Evolutionary conservation across 108 stramenopile genomes (phyloP), one percentile per base, ranked within the genome.

Genomic region (Skeletonema potamos): DNA sequence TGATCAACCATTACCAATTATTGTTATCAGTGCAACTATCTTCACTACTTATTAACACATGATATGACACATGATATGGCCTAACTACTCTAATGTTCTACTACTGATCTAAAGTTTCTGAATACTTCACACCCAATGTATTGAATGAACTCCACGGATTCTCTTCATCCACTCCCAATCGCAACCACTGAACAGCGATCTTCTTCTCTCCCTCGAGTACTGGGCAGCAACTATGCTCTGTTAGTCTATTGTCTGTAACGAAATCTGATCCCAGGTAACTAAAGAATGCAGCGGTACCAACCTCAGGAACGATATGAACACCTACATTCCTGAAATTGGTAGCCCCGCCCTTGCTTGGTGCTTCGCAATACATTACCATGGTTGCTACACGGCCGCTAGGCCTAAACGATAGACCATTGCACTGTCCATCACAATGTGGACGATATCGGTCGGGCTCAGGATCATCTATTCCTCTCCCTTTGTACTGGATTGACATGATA

Each of bases 371-470:
- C 84, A 96, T 90, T 9, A 97, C 93, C 86, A 96, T 85, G 22
- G 96, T 96, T 32, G 96, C 95, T 26, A 97, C 91, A 33, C 96
- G 72, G 1, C 91, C 90, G 7, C 89, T 90, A 2, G 32, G 41
- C 58, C 79, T 77, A 84, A 92, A 89, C 26, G 73, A 74, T 15
- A 86, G 68, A 0, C 92, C 93, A 33, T 86, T 82, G 46, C 90
- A 88, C 18, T 87, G 81, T n/a, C 97, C 97, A 72, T 97, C 97
- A 80, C 97, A 97, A 65, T 97, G 97, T 1, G 97, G 94, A 36
- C 68, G 81, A 76, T 97, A 97, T 22, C 91, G 80, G 82, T 97
- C 91, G 10, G 84, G 81, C 61, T 86, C 86, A 7, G 84, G 62
- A 58, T 87, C 79, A 48, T 86, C 72, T 12, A 70, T 29, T 5